Conservation (phyloP, 169 alveolate species). For the Ichthyophthirius multifiliis region DNA sequence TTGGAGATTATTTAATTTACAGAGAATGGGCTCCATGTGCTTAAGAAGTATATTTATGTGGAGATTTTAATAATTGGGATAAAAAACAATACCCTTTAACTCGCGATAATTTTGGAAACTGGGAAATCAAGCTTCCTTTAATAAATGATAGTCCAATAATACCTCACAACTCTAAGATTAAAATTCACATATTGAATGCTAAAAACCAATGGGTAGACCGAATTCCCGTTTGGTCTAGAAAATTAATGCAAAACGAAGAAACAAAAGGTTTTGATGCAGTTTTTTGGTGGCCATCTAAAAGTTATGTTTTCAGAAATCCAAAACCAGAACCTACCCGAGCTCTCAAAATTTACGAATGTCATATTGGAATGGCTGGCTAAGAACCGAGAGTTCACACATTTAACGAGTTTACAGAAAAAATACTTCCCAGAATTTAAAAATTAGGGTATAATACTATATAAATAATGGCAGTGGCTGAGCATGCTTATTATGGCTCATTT, state of each 20-base stretch:
- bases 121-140: constrained; percentile 46
- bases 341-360: constrained; percentile 89
- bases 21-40: constrained; percentile 88
- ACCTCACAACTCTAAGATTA: constrained; percentile 63
- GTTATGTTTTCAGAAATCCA: constrained; percentile 60
- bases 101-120: constrained; percentile 69
- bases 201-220: constrained; percentile 76
- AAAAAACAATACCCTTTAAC: constrained; percentile 50
- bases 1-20: too few relatives aligned
- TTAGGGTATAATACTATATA: constrained; percentile 80
- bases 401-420: constrained; percentile 81
- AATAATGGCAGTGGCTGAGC: constrained; percentile 90
- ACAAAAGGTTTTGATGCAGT: constrained; percentile 80
- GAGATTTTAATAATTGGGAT: constrained; percentile 84
- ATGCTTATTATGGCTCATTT: constrained; percentile 87
- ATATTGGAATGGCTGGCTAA: constrained; percentile 77
- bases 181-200: constrained; percentile 55
- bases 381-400: constrained; percentile 85
- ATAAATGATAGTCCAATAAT: too few relatives aligned
- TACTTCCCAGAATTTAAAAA: constrained; percentile 88
- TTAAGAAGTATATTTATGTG: constrained; percentile 63
- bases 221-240: constrained; percentile 89
- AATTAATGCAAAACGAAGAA: constrained; percentile 72
- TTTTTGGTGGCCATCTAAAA: constrained; percentile 82
- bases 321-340: constrained; percentile 64